These are phyloP conservation scores for Kodamaea kakaduensis DNA, from an alignment of 805 yeast species.

Conservation along the genomic window DNA sequence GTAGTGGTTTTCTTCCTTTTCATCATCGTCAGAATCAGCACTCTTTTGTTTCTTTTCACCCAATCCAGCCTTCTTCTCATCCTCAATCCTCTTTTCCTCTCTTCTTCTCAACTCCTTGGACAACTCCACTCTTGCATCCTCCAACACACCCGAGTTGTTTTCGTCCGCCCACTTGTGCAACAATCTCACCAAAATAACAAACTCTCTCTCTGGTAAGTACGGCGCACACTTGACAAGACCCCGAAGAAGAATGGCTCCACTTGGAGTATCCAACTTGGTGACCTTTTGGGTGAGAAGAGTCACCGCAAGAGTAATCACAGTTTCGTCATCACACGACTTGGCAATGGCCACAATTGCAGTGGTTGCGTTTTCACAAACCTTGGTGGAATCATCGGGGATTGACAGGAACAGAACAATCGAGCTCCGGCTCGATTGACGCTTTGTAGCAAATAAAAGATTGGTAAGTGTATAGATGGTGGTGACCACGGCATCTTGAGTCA, in stretches of 20 bases:
- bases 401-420: slow-evolving; percentile 5
- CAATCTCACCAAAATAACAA: slow-evolving; percentile 55
- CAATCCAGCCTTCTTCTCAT: neutral
- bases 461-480: slow-evolving; percentile 81
- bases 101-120: slow-evolving; percentile 22
- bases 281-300: slow-evolving; percentile 81
- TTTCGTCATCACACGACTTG: slow-evolving; percentile 59
- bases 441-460: slow-evolving; percentile 55
- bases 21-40: neutral
- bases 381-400: slow-evolving; percentile 22
- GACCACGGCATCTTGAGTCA: slow-evolving; percentile 78
- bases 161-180: slow-evolving; percentile 48
- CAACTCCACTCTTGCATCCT: slow-evolving; percentile 47
- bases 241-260: slow-evolving; percentile 52
- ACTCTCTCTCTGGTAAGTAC: slow-evolving; percentile 60
- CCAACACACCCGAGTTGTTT: slow-evolving; percentile 34
- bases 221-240: slow-evolving; percentile 65
- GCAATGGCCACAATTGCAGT: slow-evolving; percentile 66
- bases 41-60: too few species aligned
- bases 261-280: slow-evolving; percentile 42
- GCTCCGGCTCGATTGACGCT: slow-evolving; percentile 7
- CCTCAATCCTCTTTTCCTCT: neutral
- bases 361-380: slow-evolving; percentile 62
- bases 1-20: slow-evolving; percentile 23
- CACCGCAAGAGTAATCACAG: slow-evolving; percentile 72